A percentile compares a stretch with the other conserved stretches of the same genome.
Conservation (phyloP, 108 stramenopile species). For the Schizochytrium sp. region DNA sequence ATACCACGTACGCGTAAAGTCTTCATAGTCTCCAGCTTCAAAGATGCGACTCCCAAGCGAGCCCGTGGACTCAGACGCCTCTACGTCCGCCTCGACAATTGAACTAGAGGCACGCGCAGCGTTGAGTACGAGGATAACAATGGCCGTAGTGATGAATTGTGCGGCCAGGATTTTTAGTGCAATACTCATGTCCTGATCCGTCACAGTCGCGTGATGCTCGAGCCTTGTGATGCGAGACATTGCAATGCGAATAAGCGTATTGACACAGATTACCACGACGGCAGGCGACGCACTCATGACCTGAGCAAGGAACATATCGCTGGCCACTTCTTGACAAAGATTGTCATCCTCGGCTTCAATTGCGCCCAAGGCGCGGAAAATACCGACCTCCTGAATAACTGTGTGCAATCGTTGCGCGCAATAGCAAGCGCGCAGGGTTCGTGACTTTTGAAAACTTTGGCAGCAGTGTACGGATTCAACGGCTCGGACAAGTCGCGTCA, state of each 20-base stretch:
- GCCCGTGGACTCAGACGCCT: not conserved
- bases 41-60: not conserved
- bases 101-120: not conserved
- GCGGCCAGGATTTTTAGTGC: not conserved
- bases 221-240: not conserved
- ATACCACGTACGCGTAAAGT: not conserved
- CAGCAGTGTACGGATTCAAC: not conserved
- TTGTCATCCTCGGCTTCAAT: not conserved
- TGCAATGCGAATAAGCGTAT: not conserved
- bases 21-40: not conserved
- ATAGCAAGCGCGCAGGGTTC: not conserved
- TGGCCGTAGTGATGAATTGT: not conserved
- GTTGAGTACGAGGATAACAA: not conserved
- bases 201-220: not conserved
- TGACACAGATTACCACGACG: not conserved
- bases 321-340: not conserved
- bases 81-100: not conserved
- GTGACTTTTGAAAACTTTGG: not conserved
- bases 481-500: not conserved
- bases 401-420: not conserved
- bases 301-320: not conserved
- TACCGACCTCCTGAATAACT: not conserved
- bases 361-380: not conserved
- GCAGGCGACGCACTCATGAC: not conserved
- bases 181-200: not conserved